Base-by-base conservation (phyloP, 2,329 filamentous ascomycete genomes). In the Plectosphaerella sp. region DNA sequence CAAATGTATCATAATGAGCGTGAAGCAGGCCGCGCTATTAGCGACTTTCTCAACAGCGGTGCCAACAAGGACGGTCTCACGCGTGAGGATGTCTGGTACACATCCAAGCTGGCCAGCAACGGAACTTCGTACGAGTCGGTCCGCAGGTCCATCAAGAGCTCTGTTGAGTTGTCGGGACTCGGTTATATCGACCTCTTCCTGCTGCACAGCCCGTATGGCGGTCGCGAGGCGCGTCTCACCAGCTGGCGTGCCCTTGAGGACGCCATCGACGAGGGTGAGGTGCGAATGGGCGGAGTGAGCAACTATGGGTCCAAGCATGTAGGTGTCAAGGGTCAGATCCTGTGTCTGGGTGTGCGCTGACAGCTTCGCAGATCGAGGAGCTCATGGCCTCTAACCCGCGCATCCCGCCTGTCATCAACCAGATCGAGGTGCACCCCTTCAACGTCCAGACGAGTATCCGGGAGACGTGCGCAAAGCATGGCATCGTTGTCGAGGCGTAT, bases 341-440 rank as follows among this genome's bases (percentile, higher is more conserved):
- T 42, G 5, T 9, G 11, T 0, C n/a, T 22, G 22, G 3, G 22
- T 22, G 22, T 22, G 22, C 20, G 37, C 37, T 37, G 22, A 45
- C 51, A 15, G 25, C 1, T 8, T 4, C 1, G 3, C 56, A 87
- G 80, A 77, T 91, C 48, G 78, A 88, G 57, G 87, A 91, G 63
- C 72, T 91, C 47, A 78, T 90, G 62, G 75, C 76, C 2, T 78
- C 78, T 0, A 80, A 80, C 11, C 84, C 87, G 0, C 75, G 76
- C 1, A 77, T 88, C 45, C 66, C 73, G 10, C 89, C 89, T 0
- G 80, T 83, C 2, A 82, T 93, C 48, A 93, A 93, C 62, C 89
- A 94, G 70, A 86, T 92, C 60, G 87, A 93, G 66, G 79, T 92
- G 2, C 88, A 93, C 56, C 89, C 88, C 0, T 94, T 93, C 78